Conservation (phyloP, 768 basidiomycete genomes). For the Termitomyces sp. region DNA sequence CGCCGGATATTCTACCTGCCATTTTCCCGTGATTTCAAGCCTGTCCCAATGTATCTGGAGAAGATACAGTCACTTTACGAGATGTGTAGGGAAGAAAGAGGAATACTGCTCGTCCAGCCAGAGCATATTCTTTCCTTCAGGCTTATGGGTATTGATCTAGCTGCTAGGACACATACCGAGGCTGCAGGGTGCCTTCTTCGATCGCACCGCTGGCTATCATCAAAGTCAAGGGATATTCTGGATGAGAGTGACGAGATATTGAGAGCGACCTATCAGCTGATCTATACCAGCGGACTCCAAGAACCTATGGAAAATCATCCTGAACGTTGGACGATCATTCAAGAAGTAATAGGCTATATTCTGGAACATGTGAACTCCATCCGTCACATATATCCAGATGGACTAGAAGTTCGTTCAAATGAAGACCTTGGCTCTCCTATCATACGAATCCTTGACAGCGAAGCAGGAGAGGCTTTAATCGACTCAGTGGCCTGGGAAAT, state of each 20-base stretch:
- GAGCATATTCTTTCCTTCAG: slow-evolving; percentile 50
- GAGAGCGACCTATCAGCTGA: slow-evolving; percentile 39
- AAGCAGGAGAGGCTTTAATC: slow-evolving; percentile 14
- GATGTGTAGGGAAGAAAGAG: slow-evolving; percentile 32
- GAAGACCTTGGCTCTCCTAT: slow-evolving; percentile 1
- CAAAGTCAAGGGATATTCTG: slow-evolving; percentile 30
- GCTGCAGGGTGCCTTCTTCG: slow-evolving; percentile 18
- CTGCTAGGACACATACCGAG: not conserved
- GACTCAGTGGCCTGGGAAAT: slow-evolving; percentile 14
- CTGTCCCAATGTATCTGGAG: slow-evolving; percentile 13
- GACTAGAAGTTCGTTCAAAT: slow-evolving; percentile 13
- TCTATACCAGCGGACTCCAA: slow-evolving; percentile 39
- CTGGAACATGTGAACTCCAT: slow-evolving; percentile 12
- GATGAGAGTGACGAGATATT: slow-evolving; percentile 47
- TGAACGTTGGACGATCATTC: slow-evolving; percentile 35
- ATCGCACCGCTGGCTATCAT: slow-evolving; percentile 21
- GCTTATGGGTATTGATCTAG: slow-evolving; percentile 38
- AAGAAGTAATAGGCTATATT: slow-evolving; percentile 31
- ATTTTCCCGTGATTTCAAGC: slow-evolving; percentile 36
- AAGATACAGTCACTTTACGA: slow-evolving; percentile 26
- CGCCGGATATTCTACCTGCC: slow-evolving; percentile 45
- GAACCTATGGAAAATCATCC: slow-evolving; percentile 33
- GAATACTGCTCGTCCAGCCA: slow-evolving; percentile 46
- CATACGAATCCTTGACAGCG: slow-evolving; percentile 14
- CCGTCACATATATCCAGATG: slow-evolving; percentile 10